Percentiles rank a stretch among this genome's conserved stretches.
phyloP scores from a whole-genome alignment of 306 rosid species.

The Astragalus membranaceus region DNA sequence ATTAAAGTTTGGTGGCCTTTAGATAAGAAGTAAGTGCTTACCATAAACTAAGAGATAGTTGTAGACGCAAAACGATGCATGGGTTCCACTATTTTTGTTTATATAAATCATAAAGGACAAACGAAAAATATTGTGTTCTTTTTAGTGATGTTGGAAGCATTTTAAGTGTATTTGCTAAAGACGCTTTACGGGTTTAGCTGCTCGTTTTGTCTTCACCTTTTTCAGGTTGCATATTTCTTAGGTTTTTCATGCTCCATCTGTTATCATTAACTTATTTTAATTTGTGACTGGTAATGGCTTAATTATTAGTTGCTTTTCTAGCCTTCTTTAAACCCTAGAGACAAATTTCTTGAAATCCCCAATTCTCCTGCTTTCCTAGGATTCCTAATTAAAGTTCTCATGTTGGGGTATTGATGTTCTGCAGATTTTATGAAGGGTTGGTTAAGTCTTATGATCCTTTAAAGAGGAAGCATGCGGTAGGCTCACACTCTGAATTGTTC shows the following conservation, averaged over 20 bases:
- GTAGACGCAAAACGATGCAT: constrained; percentile 8
- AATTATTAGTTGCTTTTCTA: neutral
- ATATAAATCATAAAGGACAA: neutral
- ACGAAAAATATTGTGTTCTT: neutral
- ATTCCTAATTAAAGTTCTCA: constrained; percentile 14
- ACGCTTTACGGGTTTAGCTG: neutral
- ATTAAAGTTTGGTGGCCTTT: constrained; percentile 99
- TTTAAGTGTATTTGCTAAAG: neutral
- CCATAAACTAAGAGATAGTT: constrained; percentile 3
- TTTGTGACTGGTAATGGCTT: constrained; percentile 6
- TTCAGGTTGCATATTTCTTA: neutral
- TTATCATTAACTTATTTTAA: constrained; percentile 6
- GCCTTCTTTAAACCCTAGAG: constrained; percentile 9
- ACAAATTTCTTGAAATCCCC: neutral
- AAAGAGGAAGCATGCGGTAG: constrained; percentile 88
- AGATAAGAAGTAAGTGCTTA: constrained; percentile 64
- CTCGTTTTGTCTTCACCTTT: neutral
- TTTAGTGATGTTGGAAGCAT: constrained; percentile 2
- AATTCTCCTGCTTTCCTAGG: neutral
- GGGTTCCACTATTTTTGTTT: neutral
- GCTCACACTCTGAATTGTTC: constrained; percentile 27
- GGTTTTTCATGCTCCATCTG: constrained; percentile 3
- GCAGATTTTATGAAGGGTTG: constrained; percentile 85
- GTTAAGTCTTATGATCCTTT: constrained; percentile 68
- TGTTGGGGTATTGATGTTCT: constrained; percentile 21